Evolutionary conservation across 148 eudicot species (phyloP), one percentile per base, ranked within the genome.

Genomic region (Gaultheria prostrata): DNA sequence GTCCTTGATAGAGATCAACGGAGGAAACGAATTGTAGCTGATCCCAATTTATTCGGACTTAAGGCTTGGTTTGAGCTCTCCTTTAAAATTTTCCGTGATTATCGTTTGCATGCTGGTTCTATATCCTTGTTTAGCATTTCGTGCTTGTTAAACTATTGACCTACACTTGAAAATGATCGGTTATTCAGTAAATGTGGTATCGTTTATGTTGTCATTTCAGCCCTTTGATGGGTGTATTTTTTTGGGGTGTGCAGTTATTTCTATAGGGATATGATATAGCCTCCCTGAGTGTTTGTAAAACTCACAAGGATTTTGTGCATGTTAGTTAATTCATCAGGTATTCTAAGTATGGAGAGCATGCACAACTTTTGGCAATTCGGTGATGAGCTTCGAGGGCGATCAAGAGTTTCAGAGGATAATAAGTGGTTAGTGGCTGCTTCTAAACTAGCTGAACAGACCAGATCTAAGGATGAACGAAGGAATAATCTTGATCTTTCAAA

Each of bases 371-470:
- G 99, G 98, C 98, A 93, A 77, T 81, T 94, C 82, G 95, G 98
- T 32, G 99, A 97, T 76, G 95, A 94, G 80, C 95, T 97, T 79
- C 97, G 99, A 43, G 97, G 95, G 43, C 95, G 94, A 77, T 86
- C 92, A 26, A 94, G 88, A 85, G 89, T 89, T 39, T 86, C 97
- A 4, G 98, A 97, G 88, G 99, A 97, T 86, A 97, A 94, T 85
- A 90, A 97, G 82, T 97, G 99, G 99, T 85, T 89, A 75, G 89
- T 92, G 95, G 99, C 85, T 82, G 99, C 98, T 80, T 92, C 95
- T 67, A 97, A 89, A 82, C 88, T 97, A 86, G 98, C 99, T 82
- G 97, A 97, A 87, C 98, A 94, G 88, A 97, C 98, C 1, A 92
- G 98, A 84, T 80, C 91, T 69, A 97, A 94, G 90, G 93, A 93